phyloP scores from a whole-genome alignment of 2,329 filamentous ascomycete genomes.

The Curvularia lunata region DNA sequence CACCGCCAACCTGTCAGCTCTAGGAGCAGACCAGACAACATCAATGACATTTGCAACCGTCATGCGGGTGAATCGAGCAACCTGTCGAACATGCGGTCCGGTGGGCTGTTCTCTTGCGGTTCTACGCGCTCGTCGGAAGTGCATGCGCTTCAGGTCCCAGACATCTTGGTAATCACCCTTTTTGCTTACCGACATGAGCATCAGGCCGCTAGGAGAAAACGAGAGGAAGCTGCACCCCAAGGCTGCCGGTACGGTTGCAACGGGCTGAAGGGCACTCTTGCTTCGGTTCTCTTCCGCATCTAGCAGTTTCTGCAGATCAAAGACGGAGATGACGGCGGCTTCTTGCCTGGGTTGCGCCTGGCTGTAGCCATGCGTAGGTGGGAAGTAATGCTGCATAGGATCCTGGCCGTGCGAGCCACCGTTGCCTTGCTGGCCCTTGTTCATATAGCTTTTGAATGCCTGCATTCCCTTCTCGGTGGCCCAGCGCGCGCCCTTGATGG shows the following conservation, averaged over 20 bases:
- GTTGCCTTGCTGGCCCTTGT: constrained; percentile 48
- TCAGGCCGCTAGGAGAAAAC: constrained; percentile 75
- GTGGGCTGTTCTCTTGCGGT: constrained; percentile 37
- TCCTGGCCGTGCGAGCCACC: constrained; percentile 36
- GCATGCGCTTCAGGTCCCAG: constrained; percentile 75
- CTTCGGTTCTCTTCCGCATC: constrained; percentile 56
- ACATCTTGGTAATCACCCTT: constrained; percentile 85
- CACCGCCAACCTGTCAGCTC: constrained; percentile 83
- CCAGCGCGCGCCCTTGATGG: constrained; percentile 77
- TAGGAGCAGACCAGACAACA: constrained; percentile 82
- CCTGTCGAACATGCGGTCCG: constrained; percentile 71
- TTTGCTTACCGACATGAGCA: constrained; percentile 78
- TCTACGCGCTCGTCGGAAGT: constrained; percentile 52
- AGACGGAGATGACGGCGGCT: constrained; percentile 74
- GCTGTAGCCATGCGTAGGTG: constrained; percentile 75
- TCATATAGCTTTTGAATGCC: constrained; percentile 83
- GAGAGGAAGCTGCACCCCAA: constrained; percentile 82
- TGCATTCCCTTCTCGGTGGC: constrained; percentile 78
- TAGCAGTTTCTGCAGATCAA: constrained; percentile 70
- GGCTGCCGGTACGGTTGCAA: constrained; percentile 73
- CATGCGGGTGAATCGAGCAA: constrained; percentile 88
- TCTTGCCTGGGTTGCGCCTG: constrained; percentile 61
- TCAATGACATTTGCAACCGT: constrained; percentile 91
- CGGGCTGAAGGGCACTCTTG: constrained; percentile 62
- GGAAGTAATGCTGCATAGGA: constrained; percentile 65